phyloP scores from a whole-genome alignment of 225 moss, liverwort and hornwort species.

The Straminergon stramineum region DNA sequence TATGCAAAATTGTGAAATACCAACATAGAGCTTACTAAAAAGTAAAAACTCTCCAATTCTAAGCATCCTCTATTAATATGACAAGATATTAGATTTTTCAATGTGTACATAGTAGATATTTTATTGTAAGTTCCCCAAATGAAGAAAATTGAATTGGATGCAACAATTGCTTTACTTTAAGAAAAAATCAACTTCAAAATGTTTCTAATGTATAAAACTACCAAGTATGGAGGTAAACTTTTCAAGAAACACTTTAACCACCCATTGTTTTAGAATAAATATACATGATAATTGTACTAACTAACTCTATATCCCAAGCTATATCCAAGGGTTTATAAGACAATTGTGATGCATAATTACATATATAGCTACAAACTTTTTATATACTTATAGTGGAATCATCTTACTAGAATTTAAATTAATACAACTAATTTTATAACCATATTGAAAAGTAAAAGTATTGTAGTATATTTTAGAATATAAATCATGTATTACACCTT shows the following conservation, averaged over 20 bases:
- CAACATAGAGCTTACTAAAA: background rate
- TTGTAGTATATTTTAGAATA: background rate
- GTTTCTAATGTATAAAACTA: background rate
- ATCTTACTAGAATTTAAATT: too few relatives aligned
- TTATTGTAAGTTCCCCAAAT: background rate
- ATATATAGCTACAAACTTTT: background rate
- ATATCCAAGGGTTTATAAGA: background rate
- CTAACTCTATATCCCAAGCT: background rate
- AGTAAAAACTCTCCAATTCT: background rate
- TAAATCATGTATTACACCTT: background rate
- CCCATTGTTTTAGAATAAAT: too few relatives aligned
- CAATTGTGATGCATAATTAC: too few relatives aligned
- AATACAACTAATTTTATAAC: background rate
- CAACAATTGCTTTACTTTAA: background rate
- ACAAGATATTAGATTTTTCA: background rate
- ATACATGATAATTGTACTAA: background rate
- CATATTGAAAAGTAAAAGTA: rapidly evolving
- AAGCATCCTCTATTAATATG: background rate
- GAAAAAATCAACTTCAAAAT: background rate
- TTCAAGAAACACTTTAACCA: too few relatives aligned
- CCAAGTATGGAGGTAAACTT: too few relatives aligned
- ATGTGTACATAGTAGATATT: background rate
- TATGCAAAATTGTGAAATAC: background rate
- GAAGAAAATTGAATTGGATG: background rate
- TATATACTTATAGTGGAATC: background rate